Evolutionary conservation across 306 rosid species (phyloP), one percentile per base, ranked within the genome.

Genomic region (Malus asiatica): DNA sequence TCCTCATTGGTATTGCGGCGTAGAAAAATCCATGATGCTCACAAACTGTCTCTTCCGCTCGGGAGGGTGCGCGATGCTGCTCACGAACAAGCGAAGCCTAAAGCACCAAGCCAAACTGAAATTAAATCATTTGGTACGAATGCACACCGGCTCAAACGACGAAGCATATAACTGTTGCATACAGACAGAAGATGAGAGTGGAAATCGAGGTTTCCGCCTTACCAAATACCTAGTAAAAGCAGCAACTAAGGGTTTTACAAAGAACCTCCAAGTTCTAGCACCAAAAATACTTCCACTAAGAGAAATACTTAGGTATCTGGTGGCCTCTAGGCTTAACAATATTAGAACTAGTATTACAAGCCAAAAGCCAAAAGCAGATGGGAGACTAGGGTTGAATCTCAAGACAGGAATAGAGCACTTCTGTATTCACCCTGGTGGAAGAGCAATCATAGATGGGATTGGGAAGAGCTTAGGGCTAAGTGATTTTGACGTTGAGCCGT

Each of bases 101-200:
- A 84, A 74, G 76, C 51, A 78, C 45, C 71, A 63, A 30, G 97
- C 97, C 13, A 83, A 90, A 23, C 23, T 93, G 86, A 87, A 83
- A 29, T 80, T 91, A 20, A 90, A 90, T 58, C 82, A 84, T 63
- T 66, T 89, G 83, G 85, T 85, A 53, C 75, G 98, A 76, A 90
- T 92, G 3, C 97, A 90, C 75, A 79, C 55, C 3, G 97, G 94
- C 35, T 89, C 96, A 3, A 89, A 76, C 20, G 96, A 91, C 10
- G 97, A 91, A 57, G 98, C 97, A 4, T 93, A 90, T 42, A 73
- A 66, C 5, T 93, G 93, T 81, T 93, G 93, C 83, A 87, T 89
- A 25, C 98, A 93, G 70, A 59, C 71, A 9, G 98, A 90, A 72
- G 97, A 93, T 18, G 88, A 91, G 6, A 27, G 13, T 7, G 98